These are phyloP conservation scores for Diaporthe sp. DNA, from an alignment of 2,329 filamentous ascomycete genomes.

Conservation along the genomic window DNA sequence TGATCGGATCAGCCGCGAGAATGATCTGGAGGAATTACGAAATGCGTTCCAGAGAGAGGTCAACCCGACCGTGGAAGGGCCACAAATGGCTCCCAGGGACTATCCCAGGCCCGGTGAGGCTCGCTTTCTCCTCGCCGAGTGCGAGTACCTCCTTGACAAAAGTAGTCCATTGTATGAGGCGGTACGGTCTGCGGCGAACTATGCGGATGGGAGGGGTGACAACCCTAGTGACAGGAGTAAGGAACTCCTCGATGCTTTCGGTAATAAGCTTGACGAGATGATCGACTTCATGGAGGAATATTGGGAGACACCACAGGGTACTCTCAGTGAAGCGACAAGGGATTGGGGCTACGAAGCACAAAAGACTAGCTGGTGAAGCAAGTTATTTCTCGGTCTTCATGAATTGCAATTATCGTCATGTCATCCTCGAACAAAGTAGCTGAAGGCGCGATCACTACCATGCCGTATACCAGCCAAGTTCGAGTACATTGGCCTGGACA, in stretches of 20 bases:
- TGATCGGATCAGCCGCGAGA: background rate
- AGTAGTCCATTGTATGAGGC: background rate
- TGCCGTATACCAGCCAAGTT: background rate
- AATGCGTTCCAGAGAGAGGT: background rate
- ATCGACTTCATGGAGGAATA: background rate
- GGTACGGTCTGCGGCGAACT: background rate
- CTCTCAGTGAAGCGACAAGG: background rate
- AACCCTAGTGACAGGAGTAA: background rate
- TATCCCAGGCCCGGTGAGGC: background rate
- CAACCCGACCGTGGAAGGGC: background rate
- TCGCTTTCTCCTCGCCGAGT: slow-evolving; percentile 2
- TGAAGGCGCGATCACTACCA: no score
- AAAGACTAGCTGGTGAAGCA: background rate
- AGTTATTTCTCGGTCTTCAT: background rate
- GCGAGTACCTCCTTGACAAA: slow-evolving; percentile 11
- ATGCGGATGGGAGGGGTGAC: background rate
- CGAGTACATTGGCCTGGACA: background rate
- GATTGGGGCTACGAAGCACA: background rate
- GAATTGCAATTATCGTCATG: no score
- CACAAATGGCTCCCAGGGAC: background rate
- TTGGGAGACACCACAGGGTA: background rate
- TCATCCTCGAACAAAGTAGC: background rate
- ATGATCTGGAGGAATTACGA: background rate
- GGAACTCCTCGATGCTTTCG: background rate
- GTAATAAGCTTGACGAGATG: background rate